Evolutionary conservation across 2,329 filamentous ascomycete species (phyloP).

Genomic region (Aspergillus sp.): DNA sequence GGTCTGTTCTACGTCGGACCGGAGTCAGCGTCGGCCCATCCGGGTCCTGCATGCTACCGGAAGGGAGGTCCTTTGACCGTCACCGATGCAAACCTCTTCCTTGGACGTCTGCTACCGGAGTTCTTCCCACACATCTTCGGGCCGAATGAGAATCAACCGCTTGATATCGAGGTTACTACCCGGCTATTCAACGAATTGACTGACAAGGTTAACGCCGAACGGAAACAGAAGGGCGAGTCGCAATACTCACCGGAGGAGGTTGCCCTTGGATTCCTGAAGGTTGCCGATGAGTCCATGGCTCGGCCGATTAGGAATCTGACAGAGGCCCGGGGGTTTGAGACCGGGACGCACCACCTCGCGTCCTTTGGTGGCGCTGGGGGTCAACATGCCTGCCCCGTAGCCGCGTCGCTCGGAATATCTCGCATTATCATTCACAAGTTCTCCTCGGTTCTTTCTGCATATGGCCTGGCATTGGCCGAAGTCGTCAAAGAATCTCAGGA

Average conservation of each 20-base stretch:
- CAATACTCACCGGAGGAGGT: slow-evolving; percentile 53
- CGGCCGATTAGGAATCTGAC: slow-evolving; percentile 86
- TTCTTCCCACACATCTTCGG: slow-evolving; percentile 98
- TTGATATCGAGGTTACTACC: slow-evolving; percentile 74
- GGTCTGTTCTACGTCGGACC: slow-evolving; percentile 90
- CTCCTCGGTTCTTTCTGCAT: slow-evolving; percentile 87
- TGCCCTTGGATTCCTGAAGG: slow-evolving; percentile 42
- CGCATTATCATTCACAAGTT: slow-evolving; percentile 88
- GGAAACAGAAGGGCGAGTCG: slow-evolving; percentile 41
- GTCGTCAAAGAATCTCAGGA: slow-evolving; percentile 85
- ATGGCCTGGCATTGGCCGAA: slow-evolving; percentile 89
- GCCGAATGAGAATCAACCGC: slow-evolving; percentile 77
- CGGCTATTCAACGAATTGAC: slow-evolving; percentile 74
- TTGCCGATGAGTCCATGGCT: slow-evolving; percentile 45
- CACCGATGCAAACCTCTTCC: slow-evolving; percentile 86
- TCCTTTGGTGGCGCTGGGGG: slow-evolving; percentile 92
- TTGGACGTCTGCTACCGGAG: slow-evolving; percentile 81
- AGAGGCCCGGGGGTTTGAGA: slow-evolving; percentile 89
- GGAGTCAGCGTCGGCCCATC: slow-evolving; percentile 87
- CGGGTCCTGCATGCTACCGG: slow-evolving; percentile 86
- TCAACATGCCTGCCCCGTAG: slow-evolving; percentile 89
- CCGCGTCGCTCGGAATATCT: slow-evolving; percentile 76
- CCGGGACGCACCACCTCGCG: slow-evolving; percentile 82
- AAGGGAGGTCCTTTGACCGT: slow-evolving; percentile 89
- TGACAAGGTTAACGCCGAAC: slow-evolving; percentile 57